Evolutionary conservation across 257 asterid species (phyloP).

Genomic region (Rhazya stricta): DNA sequence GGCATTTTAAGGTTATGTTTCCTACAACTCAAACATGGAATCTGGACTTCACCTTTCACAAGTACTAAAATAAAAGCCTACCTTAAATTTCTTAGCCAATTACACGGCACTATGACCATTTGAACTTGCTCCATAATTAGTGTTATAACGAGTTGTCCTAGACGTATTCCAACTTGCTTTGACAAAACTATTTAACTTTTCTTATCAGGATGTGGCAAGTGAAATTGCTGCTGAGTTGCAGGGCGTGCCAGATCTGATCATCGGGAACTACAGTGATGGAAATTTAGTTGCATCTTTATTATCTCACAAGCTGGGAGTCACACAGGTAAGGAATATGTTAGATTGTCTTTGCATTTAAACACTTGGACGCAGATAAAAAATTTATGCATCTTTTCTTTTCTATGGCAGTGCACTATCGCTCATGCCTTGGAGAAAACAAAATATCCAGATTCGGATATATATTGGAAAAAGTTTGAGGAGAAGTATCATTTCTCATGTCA

Average conservation of each 20-base stretch:
- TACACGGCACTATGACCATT: not conserved
- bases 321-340: slow-evolving; percentile 52
- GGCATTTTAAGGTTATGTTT: not conserved
- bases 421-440: slow-evolving; percentile 98
- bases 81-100: not conserved
- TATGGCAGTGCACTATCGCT: slow-evolving; percentile 86
- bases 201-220: slow-evolving; percentile 58
- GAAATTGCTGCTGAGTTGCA: slow-evolving; percentile 96
- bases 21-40: not conserved
- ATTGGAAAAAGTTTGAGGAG: slow-evolving; percentile 82
- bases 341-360: not conserved
- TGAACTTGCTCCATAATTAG: not conserved
- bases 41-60: not conserved
- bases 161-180: not conserved
- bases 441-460: slow-evolving; percentile 96
- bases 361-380: not conserved
- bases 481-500: slow-evolving; percentile 95
- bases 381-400: not conserved
- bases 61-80: not conserved
- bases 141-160: not conserved
- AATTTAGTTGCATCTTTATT: slow-evolving; percentile 91
- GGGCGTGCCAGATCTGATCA: slow-evolving; percentile 72
- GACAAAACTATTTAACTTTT: not conserved
- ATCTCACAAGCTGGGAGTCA: slow-evolving; percentile 81
- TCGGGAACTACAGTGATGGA: slow-evolving; percentile 98